These are phyloP conservation scores for Cercospora zeae-maydis DNA, from an alignment of 2,329 filamentous ascomycete species.

Conservation along the genomic window DNA sequence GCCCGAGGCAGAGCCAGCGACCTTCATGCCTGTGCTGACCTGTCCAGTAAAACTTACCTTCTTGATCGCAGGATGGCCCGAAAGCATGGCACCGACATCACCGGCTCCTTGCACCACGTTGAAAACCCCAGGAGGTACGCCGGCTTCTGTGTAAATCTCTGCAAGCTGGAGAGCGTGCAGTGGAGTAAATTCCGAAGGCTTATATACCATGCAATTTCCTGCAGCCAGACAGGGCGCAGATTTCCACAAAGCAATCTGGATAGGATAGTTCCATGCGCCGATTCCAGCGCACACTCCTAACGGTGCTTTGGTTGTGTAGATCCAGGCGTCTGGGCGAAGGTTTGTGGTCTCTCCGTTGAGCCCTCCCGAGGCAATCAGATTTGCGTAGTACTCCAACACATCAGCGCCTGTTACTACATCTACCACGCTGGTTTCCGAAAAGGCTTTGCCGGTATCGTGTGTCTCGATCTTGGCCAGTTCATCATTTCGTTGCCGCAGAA, in stretches of 20 bases:
- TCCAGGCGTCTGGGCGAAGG: constrained; percentile 71
- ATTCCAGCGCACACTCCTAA: constrained; percentile 83
- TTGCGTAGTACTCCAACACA: constrained; percentile 82
- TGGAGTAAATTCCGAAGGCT: constrained; percentile 82
- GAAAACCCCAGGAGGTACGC: constrained; percentile 77
- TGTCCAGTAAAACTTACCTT: constrained; percentile 91
- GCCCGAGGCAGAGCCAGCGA: constrained; percentile 69
- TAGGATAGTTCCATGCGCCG: constrained; percentile 88
- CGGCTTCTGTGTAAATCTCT: constrained; percentile 72
- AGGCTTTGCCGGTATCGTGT: constrained; percentile 81
- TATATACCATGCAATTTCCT: constrained; percentile 88
- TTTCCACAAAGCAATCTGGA: constrained; percentile 89
- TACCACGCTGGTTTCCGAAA: constrained; percentile 77
- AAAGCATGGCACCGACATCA: constrained; percentile 71
- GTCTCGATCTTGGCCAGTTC: constrained; percentile 76
- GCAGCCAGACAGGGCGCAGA: constrained; percentile 80
- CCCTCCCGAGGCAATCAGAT: constrained; percentile 71
- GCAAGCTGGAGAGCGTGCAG: constrained; percentile 76
- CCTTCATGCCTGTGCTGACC: constrained; percentile 76
- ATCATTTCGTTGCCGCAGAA: constrained; percentile 74
- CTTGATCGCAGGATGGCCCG: constrained; percentile 66
- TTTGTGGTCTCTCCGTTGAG: constrained; percentile 76
- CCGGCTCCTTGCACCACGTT: constrained; percentile 81
- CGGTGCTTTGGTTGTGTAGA: constrained; percentile 77
- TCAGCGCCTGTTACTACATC: constrained; percentile 81